Percentiles rank a stretch among this genome's conserved stretches.
Conservation (phyloP, 306 rosid genomes). For the Vigna unguiculata region DNA sequence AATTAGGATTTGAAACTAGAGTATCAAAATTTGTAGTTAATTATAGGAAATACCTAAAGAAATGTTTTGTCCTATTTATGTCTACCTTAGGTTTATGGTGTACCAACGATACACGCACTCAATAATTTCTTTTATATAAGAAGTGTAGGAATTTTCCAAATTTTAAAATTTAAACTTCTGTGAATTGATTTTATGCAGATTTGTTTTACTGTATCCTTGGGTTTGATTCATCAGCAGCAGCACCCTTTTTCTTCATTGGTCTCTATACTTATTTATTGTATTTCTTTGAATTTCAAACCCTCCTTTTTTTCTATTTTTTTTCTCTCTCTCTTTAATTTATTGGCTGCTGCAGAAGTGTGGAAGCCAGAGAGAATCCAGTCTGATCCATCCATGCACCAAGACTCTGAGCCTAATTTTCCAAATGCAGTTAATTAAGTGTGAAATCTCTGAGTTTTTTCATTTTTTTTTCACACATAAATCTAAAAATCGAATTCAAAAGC, state of each 20-base stretch:
- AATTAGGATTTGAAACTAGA: too few relatives aligned
- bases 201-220: not conserved
- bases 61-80: too few relatives aligned
- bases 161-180: too few relatives aligned
- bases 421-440: not conserved
- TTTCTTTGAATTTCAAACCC: not conserved
- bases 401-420: not conserved
- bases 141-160: not conserved
- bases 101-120: too few relatives aligned
- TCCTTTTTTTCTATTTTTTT: not conserved
- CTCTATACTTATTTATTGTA: not conserved
- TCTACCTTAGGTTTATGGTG: too few relatives aligned
- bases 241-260: not conserved
- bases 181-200: too few relatives aligned
- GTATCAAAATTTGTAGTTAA: too few relatives aligned
- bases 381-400: not conserved
- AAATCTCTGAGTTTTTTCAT: too few relatives aligned
- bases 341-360: not conserved
- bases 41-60: too few relatives aligned
- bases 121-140: too few relatives aligned
- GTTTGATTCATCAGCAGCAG: not conserved
- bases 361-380: not conserved
- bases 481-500: not conserved
- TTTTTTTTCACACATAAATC: too few relatives aligned
- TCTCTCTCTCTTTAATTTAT: not conserved